Percentiles rank a stretch among this genome's conserved stretches.
Evolutionary conservation across 768 basidiomycete genomes (phyloP).

Genomic region (Rhodotorula taiwanensis): DNA sequence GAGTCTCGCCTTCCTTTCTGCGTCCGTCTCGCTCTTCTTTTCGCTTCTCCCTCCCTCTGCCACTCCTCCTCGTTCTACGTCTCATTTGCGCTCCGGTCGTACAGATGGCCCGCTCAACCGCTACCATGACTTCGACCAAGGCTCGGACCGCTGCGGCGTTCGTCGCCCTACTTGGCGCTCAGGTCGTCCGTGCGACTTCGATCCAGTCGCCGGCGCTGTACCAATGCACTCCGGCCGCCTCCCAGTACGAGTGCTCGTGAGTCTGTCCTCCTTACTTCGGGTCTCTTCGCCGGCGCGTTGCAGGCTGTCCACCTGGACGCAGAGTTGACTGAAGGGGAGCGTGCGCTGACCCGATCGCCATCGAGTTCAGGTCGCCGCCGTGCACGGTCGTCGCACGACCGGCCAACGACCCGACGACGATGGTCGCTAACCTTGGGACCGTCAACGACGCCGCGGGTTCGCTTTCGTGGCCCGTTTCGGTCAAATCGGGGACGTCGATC

Average conservation of each 20-base stretch:
- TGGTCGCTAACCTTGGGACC: background rate
- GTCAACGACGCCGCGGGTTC: background rate
- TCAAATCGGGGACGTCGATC: background rate
- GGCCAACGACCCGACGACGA: background rate
- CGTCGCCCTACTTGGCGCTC: background rate
- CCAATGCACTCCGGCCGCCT: constrained; percentile 1
- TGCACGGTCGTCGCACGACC: constrained; percentile 11
- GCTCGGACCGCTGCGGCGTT: background rate
- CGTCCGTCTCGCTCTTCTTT: background rate
- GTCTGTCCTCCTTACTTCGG: background rate
- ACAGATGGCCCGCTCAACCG: no score
- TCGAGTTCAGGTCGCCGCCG: background rate
- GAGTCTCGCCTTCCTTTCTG: background rate
- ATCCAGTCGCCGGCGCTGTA: constrained; percentile 7
- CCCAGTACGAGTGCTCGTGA: constrained; percentile 11
- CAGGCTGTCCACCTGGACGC: no score
- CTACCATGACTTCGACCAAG: no score
- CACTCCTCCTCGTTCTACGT: no score
- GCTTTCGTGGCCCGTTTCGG: background rate
- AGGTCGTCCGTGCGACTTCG: background rate
- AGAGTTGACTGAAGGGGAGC: no score
- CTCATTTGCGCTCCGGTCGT: background rate
- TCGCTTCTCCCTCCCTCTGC: background rate
- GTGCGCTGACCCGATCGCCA: no score
- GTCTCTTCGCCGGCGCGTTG: no score